These are phyloP conservation scores for Phaeotremella skinneri DNA, from an alignment of 768 basidiomycete genomes.

Conservation along the genomic window DNA sequence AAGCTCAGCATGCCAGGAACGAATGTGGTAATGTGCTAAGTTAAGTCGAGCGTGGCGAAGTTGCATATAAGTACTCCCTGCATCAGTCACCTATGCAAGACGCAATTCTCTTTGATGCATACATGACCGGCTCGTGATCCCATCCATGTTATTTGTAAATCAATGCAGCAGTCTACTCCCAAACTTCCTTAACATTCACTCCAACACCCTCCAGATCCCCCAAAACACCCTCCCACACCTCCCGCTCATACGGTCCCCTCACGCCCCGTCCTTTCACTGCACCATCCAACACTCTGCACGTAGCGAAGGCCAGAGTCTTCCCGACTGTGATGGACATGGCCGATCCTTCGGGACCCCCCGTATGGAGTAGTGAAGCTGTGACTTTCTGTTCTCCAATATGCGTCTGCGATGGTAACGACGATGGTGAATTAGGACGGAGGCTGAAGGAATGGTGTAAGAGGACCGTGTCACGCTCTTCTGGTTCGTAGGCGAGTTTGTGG, in stretches of 20 bases:
- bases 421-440: constrained; percentile 42
- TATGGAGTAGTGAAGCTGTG: constrained; percentile 65
- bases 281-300: constrained; percentile 68
- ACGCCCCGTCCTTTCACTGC: constrained; percentile 61
- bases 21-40: no score
- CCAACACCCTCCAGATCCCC: constrained; percentile 58
- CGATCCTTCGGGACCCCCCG: constrained; percentile 61
- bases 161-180: constrained; percentile 10
- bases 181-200: constrained; percentile 49
- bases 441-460: constrained; percentile 81
- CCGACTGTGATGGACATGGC: constrained; percentile 94
- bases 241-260: constrained; percentile 62
- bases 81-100: no score
- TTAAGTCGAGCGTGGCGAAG: no score
- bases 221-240: constrained; percentile 66
- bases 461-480: constrained; percentile 78
- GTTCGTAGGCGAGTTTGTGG: constrained; percentile 66
- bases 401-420: not conserved
- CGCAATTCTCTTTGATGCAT: no score
- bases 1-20: no score
- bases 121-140: no score
- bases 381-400: constrained; percentile 55
- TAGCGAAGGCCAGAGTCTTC: constrained; percentile 79
- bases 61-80: no score
- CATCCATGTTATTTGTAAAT: no score